Evolutionary conservation across 768 basidiomycete species (phyloP), one percentile per base, ranked within the genome.

Genomic region (Suillus discolor): DNA sequence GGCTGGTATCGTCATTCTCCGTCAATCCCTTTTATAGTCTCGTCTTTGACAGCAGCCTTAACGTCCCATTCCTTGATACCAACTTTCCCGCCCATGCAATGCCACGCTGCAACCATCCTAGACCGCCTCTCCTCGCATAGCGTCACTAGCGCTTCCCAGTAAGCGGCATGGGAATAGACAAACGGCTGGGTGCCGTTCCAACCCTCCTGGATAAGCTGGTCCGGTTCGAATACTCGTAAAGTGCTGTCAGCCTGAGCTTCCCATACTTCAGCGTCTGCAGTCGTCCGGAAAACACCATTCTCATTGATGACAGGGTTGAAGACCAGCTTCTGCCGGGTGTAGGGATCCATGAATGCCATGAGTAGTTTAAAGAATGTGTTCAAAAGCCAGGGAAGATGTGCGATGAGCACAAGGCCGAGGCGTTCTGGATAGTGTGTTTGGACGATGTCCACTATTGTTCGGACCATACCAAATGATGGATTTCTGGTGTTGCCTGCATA

Each of bases 31-130:
- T n/a, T 2, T 20, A n/a, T 4, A 20, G 6, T 16, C 47, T 65
- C 70, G 34, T 74, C 74, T 9, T 68, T 69, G 31, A 70, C 62
- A 18, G 65, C 65, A 39, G 71, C 54, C 74, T 93, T 94, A 69
- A 91, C 88, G 23, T 92, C 89, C 86, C 88, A 93, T 73, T 97
- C 94, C 72, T 85, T 88, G 42, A 89, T 73, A 1, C 94, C 94
- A 31, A 94, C 80, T 57, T 71, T 81, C 1, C 82, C 91, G 2
- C 94, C 95, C 25, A 90, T 79, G 61, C 79, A 75, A 53, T 80
- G 80, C 94, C 94, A 96, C 45, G 80, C 83, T 53, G 82, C 81
- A 69, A 83, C 79, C 83, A 87, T 85, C 23, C 60, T 72, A 44
- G 79, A 77, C 60, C 81, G 79, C 51, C 86, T 82, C 64, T 83